Conservation (phyloP, 305 asterid species). For the Coffea humblotiana region DNA sequence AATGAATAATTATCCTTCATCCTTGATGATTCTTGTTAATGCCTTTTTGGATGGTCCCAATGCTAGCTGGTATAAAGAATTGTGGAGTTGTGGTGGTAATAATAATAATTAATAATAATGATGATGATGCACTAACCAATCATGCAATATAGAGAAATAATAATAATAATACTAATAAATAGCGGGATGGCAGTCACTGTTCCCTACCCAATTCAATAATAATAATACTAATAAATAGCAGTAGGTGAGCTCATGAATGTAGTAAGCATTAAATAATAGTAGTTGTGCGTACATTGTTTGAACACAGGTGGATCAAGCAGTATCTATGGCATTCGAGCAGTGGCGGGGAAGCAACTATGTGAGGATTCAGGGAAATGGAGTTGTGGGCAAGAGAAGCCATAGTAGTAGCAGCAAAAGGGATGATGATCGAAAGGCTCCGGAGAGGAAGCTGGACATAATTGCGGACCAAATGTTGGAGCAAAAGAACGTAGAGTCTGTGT, state of each 20-base stretch:
- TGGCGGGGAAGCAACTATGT: conserved; percentile 49
- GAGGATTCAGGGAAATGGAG: conserved; percentile 59
- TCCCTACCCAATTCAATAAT: neutral
- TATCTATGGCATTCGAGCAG: conserved; percentile 79
- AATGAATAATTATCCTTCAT: too few relatives aligned
- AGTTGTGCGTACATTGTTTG: neutral
- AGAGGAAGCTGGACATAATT: neutral
- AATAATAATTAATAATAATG: too few relatives aligned
- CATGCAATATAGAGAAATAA: too few relatives aligned
- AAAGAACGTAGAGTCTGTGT: conserved; percentile 61
- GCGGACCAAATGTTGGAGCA: conserved; percentile 54
- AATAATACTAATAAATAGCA: neutral
- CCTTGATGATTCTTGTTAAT: too few relatives aligned
- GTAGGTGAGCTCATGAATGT: neutral
- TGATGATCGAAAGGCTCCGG: too few relatives aligned
- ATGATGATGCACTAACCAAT: too few relatives aligned
- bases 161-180: too few relatives aligned
- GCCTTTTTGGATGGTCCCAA: neutral
- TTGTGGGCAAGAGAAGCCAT: neutral
- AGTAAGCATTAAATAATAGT: neutral
- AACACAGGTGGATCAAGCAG: conserved; percentile 82
- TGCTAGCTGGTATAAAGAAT: neutral
- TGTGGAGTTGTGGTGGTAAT: neutral
- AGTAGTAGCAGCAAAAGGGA: too few relatives aligned
- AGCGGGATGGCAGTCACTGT: neutral